Base-by-base conservation (phyloP, 1,139 yeast species). In the Lodderomyces beijingensis region DNA sequence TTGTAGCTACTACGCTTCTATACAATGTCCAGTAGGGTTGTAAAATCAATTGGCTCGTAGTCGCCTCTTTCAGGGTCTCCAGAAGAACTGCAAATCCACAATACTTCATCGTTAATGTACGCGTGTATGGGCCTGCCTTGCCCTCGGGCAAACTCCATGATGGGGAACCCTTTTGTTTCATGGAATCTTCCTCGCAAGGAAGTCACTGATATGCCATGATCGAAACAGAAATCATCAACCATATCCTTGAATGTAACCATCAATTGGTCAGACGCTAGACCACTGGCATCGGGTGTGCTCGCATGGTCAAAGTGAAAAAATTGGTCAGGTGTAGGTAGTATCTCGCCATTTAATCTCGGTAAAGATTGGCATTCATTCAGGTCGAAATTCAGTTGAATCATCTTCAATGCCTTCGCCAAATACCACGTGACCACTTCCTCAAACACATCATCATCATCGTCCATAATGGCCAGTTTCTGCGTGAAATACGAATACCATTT, bases 201-300 rank as follows among this genome's bases (percentile, higher is more conserved):
- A 2, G 41, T 41, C 29, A 64, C 47, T 3, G 51, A 34, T 8
- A 64, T 55, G 13, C 51, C 49, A 18, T 55, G 42, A 5, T 45
- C 39, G 10, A 49, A 31, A 42, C 74, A 67, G 37, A 43, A 51
- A 1, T 55, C 44, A 23, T 41, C 43, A 3, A 68, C 61, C 11
- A 67, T 69, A 38, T 68, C 71, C 32, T 54, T 63, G 37, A 63
- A 68, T 1, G 65, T 46, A 3, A 64, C 57, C 35, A 51, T 38
- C 4, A 65, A 47, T 21, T 51, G 53, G 27, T 53, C 46, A 0
- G 60, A 42, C 0, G 69, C 65, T 3, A 62, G 49, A 1, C 68
- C 68, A 16, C 57, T 44, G 9, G 49, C 50, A 31, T 41, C 39
- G 2, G 28, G 20, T 3, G 27, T 14, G n/a, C 23, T 16, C 24